Conservation (phyloP, 495 filamentous ascomycete genomes). For the Penicillium paxilli region DNA sequence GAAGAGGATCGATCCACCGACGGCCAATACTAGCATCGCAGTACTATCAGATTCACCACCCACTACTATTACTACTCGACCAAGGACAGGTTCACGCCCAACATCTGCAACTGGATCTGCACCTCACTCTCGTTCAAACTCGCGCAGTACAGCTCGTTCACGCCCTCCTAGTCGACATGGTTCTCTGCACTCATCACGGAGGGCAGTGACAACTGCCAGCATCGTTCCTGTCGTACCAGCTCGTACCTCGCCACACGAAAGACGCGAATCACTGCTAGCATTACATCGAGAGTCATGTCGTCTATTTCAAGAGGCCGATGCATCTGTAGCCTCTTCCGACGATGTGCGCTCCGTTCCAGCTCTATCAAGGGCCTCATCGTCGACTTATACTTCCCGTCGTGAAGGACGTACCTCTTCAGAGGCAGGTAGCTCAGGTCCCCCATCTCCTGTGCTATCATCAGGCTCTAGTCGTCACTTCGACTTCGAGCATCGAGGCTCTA, state of each 20-base stretch:
- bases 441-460: conserved; percentile 23
- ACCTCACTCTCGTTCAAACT: conserved; percentile 31
- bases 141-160: conserved; percentile 33
- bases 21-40: neutral
- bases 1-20: conserved; percentile 21
- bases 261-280: conserved; percentile 39
- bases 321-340: neutral
- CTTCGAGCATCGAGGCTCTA: conserved; percentile 11
- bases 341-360: conserved; percentile 6
- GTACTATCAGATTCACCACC: conserved; percentile 11
- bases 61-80: conserved; percentile 2
- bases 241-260: conserved; percentile 20
- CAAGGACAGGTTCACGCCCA: conserved; percentile 25
- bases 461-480: conserved; percentile 13
- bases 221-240: conserved; percentile 30
- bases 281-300: conserved; percentile 49
- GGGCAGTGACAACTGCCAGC: conserved; percentile 23
- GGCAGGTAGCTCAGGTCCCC: conserved; percentile 14
- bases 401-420: conserved; percentile 19
- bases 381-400: conserved; percentile 7
- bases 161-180: conserved; percentile 30
- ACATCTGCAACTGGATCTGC: conserved; percentile 25
- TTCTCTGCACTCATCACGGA: conserved; percentile 34
- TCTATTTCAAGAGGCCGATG: conserved; percentile 36
- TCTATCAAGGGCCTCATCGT: conserved; percentile 3